These are phyloP conservation scores for Tulasnella sp. DNA, from an alignment of 768 basidiomycete genomes.

Conservation along the genomic window DNA sequence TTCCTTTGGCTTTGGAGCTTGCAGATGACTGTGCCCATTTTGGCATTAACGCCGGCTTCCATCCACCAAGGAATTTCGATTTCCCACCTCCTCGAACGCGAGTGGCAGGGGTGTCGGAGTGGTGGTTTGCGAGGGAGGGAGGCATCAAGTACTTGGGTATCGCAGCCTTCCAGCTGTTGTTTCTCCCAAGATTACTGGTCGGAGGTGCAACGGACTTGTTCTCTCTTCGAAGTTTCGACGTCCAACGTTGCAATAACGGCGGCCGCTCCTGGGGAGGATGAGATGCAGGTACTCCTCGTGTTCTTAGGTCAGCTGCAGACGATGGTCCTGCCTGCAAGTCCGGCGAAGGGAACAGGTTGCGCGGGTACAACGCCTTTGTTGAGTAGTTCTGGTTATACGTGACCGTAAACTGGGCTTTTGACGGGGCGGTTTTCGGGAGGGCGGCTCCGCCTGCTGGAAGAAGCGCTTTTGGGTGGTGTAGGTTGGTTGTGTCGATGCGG, in stretches of 20 bases:
- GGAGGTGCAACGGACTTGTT: neutral
- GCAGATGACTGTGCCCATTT: neutral
- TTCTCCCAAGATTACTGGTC: too few relatives aligned
- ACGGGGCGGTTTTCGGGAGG: neutral
- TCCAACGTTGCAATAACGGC: neutral
- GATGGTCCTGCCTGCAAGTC: conserved; percentile 3
- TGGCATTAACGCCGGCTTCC: neutral
- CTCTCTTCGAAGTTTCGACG: neutral
- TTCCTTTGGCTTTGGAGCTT: too few relatives aligned
- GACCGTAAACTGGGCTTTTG: neutral
- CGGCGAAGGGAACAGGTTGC: neutral
- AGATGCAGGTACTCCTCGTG: too few relatives aligned
- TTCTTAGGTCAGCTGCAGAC: neutral
- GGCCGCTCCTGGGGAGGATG: neutral
- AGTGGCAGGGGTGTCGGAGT: neutral
- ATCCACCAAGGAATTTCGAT: neutral
- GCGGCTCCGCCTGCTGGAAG: too few relatives aligned
- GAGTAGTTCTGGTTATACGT: neutral
- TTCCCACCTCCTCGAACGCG: conserved; percentile 1
- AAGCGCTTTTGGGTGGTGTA: too few relatives aligned
- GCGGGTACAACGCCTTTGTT: neutral
- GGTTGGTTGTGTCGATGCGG: too few relatives aligned
- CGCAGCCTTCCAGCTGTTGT: neutral
- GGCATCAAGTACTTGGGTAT: neutral
- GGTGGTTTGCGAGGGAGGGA: neutral